A percentile compares a stretch with the other conserved stretches of the same genome.
Evolutionary conservation across 2,329 filamentous ascomycete genomes (phyloP).

Genomic region (Xylariaceae sp.): DNA sequence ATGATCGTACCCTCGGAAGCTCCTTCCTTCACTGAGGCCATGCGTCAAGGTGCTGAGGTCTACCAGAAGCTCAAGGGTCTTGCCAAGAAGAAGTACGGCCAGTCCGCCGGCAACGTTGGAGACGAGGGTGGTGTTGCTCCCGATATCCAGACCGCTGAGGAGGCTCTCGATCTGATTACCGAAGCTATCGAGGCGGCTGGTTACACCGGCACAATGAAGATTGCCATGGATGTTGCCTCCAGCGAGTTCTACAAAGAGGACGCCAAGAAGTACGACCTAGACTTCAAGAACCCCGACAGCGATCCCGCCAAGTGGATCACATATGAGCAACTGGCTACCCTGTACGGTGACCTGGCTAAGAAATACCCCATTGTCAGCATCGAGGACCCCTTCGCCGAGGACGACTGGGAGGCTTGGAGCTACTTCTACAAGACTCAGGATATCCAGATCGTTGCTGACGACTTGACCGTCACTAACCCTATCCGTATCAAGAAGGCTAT

Average conservation of each 20-base stretch:
- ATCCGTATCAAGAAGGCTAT: constrained; percentile 99
- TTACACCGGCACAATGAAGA: constrained; percentile 94
- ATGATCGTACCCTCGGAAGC: constrained; percentile 88
- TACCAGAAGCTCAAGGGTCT: constrained; percentile 97
- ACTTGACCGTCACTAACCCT: constrained; percentile 98
- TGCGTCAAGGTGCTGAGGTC: constrained; percentile 94
- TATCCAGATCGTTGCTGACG: constrained; percentile 97
- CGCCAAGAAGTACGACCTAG: constrained; percentile 98
- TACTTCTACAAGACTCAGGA: constrained; percentile 99
- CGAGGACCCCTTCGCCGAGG: constrained; percentile 98
- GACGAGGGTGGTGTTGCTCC: constrained; percentile 99
- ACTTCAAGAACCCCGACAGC: constrained; percentile 99
- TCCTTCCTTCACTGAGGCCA: constrained; percentile 87
- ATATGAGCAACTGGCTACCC: constrained; percentile 90
- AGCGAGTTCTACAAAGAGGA: constrained; percentile 99
- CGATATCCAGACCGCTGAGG: constrained; percentile 94
- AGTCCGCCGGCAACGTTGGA: constrained; percentile 97
- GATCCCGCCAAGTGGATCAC: constrained; percentile 97
- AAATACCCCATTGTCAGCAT: constrained; percentile 99
- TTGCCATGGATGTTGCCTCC: constrained; percentile 98
- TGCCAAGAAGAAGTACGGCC: constrained; percentile 99
- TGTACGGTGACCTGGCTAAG: constrained; percentile 81
- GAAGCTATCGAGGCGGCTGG: constrained; percentile 92
- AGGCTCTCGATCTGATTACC: constrained; percentile 94
- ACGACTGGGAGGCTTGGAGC: constrained; percentile 99